Evolutionary conservation across 805 yeast genomes (phyloP), one percentile per base, ranked within the genome.

Genomic region (Candida hispaniensis): DNA sequence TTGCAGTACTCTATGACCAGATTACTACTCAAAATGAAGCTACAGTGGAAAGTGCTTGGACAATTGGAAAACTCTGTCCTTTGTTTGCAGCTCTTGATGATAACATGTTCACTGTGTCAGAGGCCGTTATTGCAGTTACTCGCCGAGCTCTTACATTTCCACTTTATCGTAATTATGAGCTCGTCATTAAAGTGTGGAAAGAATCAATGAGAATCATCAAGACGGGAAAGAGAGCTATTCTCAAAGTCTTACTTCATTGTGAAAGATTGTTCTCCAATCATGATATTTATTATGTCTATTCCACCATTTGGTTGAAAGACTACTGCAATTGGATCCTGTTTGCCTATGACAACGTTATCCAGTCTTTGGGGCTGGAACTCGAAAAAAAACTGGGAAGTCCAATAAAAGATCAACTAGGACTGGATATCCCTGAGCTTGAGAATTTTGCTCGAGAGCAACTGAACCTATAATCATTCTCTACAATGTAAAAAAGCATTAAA

Each of bases 21-120:
- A 60, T 95, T 21, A 78, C 79, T 36, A 82, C 77, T 21, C 73
- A 70, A 48, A 76, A 75, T n/a, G 72, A 64, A 11, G 70, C 73
- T 34, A 82, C 73, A 11, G 73, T 80, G 4, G 98, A 91, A 55
- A 79, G 93, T 39, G 82, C 93, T 0, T 91, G 98, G 98, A 75
- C 88, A 0, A 68, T 91, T 4, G 98, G 98, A 1, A 85, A 79
- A 46, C 47, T 91, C 14, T 60, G 75, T 0, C 94, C 97, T 1
- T 91, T 82, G 47, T 56, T 88, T 22, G 54, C 85, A 6, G 73
- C 66, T 44, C 58, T 91, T 18, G 97, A 85, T 52, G 44, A 46
- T n/a, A 26, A 39, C 18, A 56, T 58, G 20, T 26, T 50, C 2
- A 49, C 69, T 18, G 61, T 88, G 21, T 61, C 60, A 32, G 71